Evolutionary conservation across 805 yeast species (phyloP).

Genomic region (Metschnikowia reukaufii): DNA sequence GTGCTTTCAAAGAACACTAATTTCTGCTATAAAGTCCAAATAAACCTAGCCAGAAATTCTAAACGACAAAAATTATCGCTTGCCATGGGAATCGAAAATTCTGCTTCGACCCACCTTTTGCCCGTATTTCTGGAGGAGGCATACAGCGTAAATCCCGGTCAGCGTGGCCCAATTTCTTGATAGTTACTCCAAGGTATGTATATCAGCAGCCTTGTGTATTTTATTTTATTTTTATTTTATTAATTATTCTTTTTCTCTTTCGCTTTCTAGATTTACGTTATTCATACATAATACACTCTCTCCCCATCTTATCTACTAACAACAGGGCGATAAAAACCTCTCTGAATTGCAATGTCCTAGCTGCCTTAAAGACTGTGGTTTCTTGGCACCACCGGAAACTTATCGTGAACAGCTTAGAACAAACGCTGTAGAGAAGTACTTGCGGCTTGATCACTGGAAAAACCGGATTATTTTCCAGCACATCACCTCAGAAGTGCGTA

Average conservation of each 20-base stretch:
- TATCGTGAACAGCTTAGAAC: slow-evolving; percentile 49
- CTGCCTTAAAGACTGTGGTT: slow-evolving; percentile 44
- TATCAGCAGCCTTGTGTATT: neutral
- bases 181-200: slow-evolving; percentile 45
- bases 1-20: neutral
- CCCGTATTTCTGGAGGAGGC: slow-evolving; percentile 4
- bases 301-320: neutral
- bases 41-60: neutral
- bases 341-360: slow-evolving; percentile 57
- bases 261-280: too few relatives aligned
- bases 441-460: slow-evolving; percentile 51
- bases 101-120: slow-evolving; percentile 1
- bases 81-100: slow-evolving; percentile 6
- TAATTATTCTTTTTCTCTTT: too few relatives aligned
- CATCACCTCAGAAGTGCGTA: slow-evolving; percentile 38
- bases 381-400: slow-evolving; percentile 61
- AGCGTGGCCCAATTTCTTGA: slow-evolving; percentile 57
- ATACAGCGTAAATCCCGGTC: slow-evolving; percentile 21
- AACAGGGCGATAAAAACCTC: slow-evolving; percentile 54
- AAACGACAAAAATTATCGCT: neutral
- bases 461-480: slow-evolving; percentile 39
- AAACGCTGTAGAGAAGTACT: slow-evolving; percentile 42
- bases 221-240: too few relatives aligned
- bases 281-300: too few relatives aligned
- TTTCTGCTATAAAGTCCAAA: neutral